Percentiles rank a stretch among this genome's conserved stretches.
Conservation (phyloP, 164 flowering plant genomes). For the Echeveria elegans region DNA sequence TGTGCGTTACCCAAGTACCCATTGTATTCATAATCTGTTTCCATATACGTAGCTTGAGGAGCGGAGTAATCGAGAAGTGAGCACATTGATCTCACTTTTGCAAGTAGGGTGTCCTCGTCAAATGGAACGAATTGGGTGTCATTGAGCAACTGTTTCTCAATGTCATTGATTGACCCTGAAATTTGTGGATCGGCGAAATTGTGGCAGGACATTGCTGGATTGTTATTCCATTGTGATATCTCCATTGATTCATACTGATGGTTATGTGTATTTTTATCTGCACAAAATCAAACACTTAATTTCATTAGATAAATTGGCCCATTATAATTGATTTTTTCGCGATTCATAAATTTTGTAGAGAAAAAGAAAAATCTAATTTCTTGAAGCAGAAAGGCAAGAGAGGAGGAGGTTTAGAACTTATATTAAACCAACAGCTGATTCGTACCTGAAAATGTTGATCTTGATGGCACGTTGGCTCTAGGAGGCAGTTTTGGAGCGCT, state of each 20-base stretch:
- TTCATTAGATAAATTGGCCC: background rate
- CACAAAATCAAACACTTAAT: background rate
- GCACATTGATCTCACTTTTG: background rate
- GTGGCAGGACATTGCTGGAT: background rate
- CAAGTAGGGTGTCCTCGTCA: background rate
- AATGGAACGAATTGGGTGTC: background rate
- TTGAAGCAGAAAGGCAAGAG: too few relatives aligned
- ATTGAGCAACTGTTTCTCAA: background rate
- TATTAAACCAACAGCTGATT: background rate
- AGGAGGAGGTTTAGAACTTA: too few relatives aligned
- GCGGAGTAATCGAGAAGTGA: slow-evolving; percentile 1
- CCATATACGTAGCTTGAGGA: slow-evolving; percentile 1
- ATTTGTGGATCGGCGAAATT: background rate
- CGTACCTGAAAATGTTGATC: background rate
- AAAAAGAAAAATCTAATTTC: too few relatives aligned
- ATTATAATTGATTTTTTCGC: too few relatives aligned
- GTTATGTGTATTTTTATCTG: background rate
- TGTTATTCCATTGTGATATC: background rate
- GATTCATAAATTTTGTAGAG: too few relatives aligned
- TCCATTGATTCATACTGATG: background rate
- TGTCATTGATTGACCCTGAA: background rate
- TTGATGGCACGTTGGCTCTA: background rate
- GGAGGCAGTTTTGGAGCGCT: background rate
- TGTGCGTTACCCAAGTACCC: background rate
- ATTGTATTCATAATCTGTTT: background rate